Percentiles rank a stretch among this genome's conserved stretches.
Conservation (phyloP, 2,329 filamentous ascomycete genomes). For the Bretziella fagacearum region DNA sequence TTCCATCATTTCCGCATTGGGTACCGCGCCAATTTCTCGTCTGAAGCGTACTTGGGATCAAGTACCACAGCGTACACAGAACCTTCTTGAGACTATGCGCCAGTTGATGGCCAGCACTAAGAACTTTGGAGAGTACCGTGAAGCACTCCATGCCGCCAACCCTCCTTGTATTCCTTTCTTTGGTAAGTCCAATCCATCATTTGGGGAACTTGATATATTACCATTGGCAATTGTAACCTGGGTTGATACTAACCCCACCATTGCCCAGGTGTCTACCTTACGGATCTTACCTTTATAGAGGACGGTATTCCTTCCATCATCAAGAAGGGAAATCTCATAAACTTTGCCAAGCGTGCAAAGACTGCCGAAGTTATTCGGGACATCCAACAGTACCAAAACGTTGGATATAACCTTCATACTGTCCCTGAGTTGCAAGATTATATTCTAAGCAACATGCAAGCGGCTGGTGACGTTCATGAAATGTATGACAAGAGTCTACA, state of each 20-base stretch:
- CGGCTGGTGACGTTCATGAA: conserved; percentile 88
- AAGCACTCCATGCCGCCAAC: conserved; percentile 79
- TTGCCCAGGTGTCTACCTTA: conserved; percentile 73
- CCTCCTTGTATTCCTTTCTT: conserved; percentile 98
- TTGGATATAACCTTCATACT: conserved; percentile 79
- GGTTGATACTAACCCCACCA: not conserved
- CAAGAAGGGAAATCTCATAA: conserved; percentile 93
- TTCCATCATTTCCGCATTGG: conserved; percentile 89
- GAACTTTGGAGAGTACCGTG: conserved; percentile 94
- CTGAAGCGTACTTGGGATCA: conserved; percentile 88
- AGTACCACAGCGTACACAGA: conserved; percentile 69
- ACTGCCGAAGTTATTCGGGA: conserved; percentile 96
- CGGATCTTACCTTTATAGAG: conserved; percentile 95
- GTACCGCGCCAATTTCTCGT: conserved; percentile 86
- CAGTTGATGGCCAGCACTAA: conserved; percentile 92
- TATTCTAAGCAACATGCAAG: conserved; percentile 90
- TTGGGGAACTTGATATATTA: not conserved
- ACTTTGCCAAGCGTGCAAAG: conserved; percentile 96
- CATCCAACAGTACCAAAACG: conserved; percentile 97
- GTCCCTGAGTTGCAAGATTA: conserved; percentile 92
- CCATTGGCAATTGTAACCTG: not conserved
- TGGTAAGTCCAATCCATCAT: conserved; percentile 34
- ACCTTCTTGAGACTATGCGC: conserved; percentile 75
- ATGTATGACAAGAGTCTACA: conserved; percentile 97
- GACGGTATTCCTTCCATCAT: conserved; percentile 93